Base-by-base conservation (phyloP, 2,329 filamentous ascomycete genomes). In the Cordyceps cateniannulata region DNA sequence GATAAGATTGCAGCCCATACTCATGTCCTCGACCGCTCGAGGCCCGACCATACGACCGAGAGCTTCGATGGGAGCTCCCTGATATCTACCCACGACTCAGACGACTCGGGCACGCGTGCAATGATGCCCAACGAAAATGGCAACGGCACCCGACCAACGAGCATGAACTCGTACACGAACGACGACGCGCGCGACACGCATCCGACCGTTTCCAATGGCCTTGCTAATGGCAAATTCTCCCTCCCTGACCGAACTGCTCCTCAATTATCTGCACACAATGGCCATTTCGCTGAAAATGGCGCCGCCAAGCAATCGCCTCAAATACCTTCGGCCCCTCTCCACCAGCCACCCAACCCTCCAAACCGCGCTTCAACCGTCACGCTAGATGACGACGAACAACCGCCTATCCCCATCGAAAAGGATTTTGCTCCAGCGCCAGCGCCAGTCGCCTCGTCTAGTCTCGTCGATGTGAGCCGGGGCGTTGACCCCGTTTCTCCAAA, bases 121-220 rank as follows among this genome's bases (percentile, higher is more conserved):
- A 70, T 72, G 65, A 76, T 73, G 66, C 70, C 76, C 71, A 76
- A 78, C 74, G 79, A 76, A 65, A 73, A 71, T 68, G 67, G 66
- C 54, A 76, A 69, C 65, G 67, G 66, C 47, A 65, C 75, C 62
- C 70, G 71, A 51, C 73, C 75, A 6, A 81, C 83, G 69, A 86
- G 81, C 73, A 82, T 86, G 75, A 83, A 78, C 72, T 80, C 83
- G 42, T 69, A 84, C 69, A 79, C 81, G 66, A 86, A 87, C 70
- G 71, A 73, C 48, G 70, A 71, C 49, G 53, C 63, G 58, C 63
- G 64, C 50, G 61, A 65, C 20, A 57, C 50, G 5, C 24, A 35
- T 4, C 10, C 22, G 20, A 40, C 44, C 35, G n/a, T 14, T 45
- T 6, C 56, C 45, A 57, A 64, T 32, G 22, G 54, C 51, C 18